These are phyloP conservation scores for Begonia loranthoides DNA, from an alignment of 306 rosid species.

Conservation along the genomic window DNA sequence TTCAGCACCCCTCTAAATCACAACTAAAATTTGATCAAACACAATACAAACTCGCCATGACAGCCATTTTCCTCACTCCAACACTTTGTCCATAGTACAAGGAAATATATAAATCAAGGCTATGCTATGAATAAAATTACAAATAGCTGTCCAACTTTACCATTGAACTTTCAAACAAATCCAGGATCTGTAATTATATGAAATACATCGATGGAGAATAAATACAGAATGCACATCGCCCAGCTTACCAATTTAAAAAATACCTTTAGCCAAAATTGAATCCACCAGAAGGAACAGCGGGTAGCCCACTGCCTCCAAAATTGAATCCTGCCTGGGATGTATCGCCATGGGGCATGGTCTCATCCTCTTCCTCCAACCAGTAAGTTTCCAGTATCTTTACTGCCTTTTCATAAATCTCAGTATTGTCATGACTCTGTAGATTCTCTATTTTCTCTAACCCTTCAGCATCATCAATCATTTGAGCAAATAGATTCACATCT, in stretches of 20 bases:
- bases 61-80: not conserved
- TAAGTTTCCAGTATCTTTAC: slow-evolving; percentile 90
- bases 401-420: slow-evolving; percentile 91
- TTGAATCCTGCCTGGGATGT: slow-evolving; percentile 53
- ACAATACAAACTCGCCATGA: not conserved
- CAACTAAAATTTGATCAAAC: not conserved
- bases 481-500: slow-evolving; percentile 63
- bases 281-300: slow-evolving; percentile 82
- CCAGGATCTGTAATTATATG: too few species aligned
- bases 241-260: not conserved
- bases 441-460: slow-evolving; percentile 93
- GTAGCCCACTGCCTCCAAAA: slow-evolving; percentile 41
- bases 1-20: not conserved
- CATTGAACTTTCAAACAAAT: too few species aligned
- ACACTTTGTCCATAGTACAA: not conserved
- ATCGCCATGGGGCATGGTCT: slow-evolving; percentile 90
- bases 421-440: slow-evolving; percentile 85
- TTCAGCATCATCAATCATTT: slow-evolving; percentile 77
- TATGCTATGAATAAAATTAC: too few species aligned
- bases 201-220: too few species aligned
- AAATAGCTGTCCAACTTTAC: too few species aligned
- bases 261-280: slow-evolving; percentile 77
- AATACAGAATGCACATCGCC: too few species aligned
- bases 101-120: not conserved
- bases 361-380: slow-evolving; percentile 97